Conservation (phyloP, 2,329 filamentous ascomycete species). For the Huntiella savannae region DNA sequence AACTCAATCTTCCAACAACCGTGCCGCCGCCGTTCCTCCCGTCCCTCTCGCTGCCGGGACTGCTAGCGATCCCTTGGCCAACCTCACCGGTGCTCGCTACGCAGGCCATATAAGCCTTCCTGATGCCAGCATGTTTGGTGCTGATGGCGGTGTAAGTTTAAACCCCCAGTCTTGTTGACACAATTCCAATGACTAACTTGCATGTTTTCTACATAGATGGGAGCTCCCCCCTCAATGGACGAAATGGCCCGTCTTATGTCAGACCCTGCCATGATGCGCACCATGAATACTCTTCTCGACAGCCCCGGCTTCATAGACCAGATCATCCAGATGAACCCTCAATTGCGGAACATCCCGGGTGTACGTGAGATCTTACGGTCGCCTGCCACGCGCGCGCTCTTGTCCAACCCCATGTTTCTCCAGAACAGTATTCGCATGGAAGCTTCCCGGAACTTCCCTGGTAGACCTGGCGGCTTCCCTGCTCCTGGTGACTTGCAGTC, state of each 20-base stretch:
- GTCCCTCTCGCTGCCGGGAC: conserved; percentile 67
- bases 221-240: conserved; percentile 64
- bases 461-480: conserved; percentile 40
- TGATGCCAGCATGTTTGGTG: conserved; percentile 73
- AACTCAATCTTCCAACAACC: conserved; percentile 22
- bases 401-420: conserved; percentile 76
- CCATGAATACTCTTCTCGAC: conserved; percentile 85
- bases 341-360: conserved; percentile 53
- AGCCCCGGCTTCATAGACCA: conserved; percentile 90
- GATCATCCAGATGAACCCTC: conserved; percentile 82
- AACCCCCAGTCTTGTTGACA: background rate
- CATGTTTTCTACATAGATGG: conserved; percentile 44
- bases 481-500: conserved; percentile 84
- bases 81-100: conserved; percentile 80
- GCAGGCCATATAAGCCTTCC: conserved; percentile 83
- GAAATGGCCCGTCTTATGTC: conserved; percentile 69
- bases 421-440: conserved; percentile 61
- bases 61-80: conserved; percentile 77
- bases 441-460: conserved; percentile 43
- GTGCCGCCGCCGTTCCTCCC: conserved; percentile 29
- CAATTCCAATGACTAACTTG: conserved; percentile 1
- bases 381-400: conserved; percentile 74
- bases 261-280: conserved; percentile 69
- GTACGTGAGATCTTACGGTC: conserved; percentile 75
- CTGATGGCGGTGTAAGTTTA: conserved; percentile 71